Evolutionary conservation across 1,139 yeast species (phyloP), one percentile per base, ranked within the genome.

Genomic region (Blastobotrys raffinosifermentans): DNA sequence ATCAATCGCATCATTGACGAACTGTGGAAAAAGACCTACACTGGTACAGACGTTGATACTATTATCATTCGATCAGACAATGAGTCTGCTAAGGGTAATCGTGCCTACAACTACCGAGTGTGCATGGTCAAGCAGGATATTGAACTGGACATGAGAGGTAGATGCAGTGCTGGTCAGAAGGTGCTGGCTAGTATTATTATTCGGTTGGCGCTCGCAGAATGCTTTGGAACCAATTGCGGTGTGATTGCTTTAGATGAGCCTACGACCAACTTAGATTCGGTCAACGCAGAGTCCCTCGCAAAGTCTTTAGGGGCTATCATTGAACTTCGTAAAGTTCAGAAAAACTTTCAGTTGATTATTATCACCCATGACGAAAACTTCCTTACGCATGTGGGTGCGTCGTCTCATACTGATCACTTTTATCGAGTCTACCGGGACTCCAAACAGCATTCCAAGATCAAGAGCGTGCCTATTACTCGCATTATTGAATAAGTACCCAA

Each of bases 81-180:
- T 31, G 81, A 79, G 32, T 75, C 67, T 40, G 66, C 71, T 4
- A 72, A 75, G 36, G 78, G 79, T 0, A 52, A 59, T 30, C 66
- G 91, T 39, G 75, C 94, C 1, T 89, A 89, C 60, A 89, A 91
- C 57, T 91, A 91, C 57, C 71, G 97, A 29, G 96, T 93, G 16
- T 95, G 91, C 13, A 93, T 93, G 98, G 77, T 79, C 45, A 93
- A 93, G 56, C 86, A 84, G 50, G 93, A 84, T 38, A 82, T 79
- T 1, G 98, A 91, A 58, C 66, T 93, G 32, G 99, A 93, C 55
- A 93, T 93, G 99, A 73, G 98, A 47, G 99, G 98, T 0, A 67
- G 98, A 40, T 93, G 99, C 59, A 86, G 96, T 2, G 98, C 98
- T 0, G 99, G 99, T 1, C 99, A 93, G 60, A 86, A 87, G 56